Percentiles rank a stretch among this genome's conserved stretches.
These are phyloP conservation scores for Neoarthrinium moseri DNA, from an alignment of 2,329 filamentous ascomycete species.

Conservation along the genomic window DNA sequence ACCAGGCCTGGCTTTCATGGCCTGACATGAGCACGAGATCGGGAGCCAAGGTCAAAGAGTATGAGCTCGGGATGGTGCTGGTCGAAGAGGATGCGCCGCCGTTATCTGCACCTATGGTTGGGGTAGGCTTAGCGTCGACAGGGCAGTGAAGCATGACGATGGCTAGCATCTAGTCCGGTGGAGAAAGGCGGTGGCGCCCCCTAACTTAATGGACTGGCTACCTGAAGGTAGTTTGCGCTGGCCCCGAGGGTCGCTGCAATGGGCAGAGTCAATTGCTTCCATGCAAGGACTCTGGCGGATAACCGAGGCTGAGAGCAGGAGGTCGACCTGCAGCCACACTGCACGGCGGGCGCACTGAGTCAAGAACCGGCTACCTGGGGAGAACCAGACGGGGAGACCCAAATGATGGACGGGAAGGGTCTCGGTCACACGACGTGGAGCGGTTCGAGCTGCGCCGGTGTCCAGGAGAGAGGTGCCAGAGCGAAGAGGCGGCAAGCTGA, in stretches of 20 bases:
- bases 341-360: too few species aligned
- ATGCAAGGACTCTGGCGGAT: not conserved
- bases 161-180: not conserved
- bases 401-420: not conserved
- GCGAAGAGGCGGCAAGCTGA: too few species aligned
- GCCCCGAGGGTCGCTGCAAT: not conserved
- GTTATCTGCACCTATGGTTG: too few species aligned
- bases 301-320: not conserved
- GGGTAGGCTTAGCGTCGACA: too few species aligned
- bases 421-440: too few species aligned
- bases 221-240: not conserved
- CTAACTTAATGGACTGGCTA: too few species aligned
- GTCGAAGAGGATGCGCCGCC: too few species aligned
- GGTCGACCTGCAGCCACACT: too few species aligned
- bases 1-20: not conserved
- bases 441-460: too few species aligned
- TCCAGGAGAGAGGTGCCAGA: too few species aligned
- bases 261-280: constrained; percentile 1
- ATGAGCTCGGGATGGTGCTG: too few species aligned
- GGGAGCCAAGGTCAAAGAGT: not conserved
- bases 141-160: not conserved
- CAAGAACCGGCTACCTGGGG: not conserved
- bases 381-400: not conserved
- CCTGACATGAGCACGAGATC: not conserved
- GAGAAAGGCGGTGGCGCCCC: not conserved